Conservation (phyloP, 2,329 filamentous ascomycete genomes). For the Ustulina deusta region DNA sequence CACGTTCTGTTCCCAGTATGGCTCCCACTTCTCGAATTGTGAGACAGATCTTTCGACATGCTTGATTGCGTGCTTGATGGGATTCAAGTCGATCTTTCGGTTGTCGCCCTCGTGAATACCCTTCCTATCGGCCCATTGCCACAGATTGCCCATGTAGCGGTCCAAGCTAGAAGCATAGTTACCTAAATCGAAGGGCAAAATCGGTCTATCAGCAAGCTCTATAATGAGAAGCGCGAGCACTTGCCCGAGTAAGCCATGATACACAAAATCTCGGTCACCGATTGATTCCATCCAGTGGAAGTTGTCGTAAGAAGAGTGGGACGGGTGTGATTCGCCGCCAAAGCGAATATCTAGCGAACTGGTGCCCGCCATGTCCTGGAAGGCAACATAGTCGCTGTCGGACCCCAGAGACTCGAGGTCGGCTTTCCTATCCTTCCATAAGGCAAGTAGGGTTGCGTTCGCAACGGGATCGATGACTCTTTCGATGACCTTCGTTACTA, state of each 20-base stretch:
- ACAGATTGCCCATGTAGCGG: constrained; percentile 74
- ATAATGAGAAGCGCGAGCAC: constrained; percentile 85
- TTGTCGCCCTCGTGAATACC: constrained; percentile 55
- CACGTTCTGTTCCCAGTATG: constrained; percentile 79
- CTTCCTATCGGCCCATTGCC: constrained; percentile 71
- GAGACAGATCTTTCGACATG: constrained; percentile 70
- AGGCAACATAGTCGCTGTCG: constrained; percentile 86
- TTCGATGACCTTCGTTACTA: constrained; percentile 78
- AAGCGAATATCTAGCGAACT: constrained; percentile 91
- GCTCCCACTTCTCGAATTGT: constrained; percentile 80
- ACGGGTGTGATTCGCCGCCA: constrained; percentile 72
- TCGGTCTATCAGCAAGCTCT: constrained; percentile 82
- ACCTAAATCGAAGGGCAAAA: constrained; percentile 84
- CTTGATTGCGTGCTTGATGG: constrained; percentile 72
- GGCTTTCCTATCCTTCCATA: constrained; percentile 77
- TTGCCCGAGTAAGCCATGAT: constrained; percentile 83
- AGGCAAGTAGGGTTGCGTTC: constrained; percentile 77
- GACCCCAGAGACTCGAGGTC: constrained; percentile 77
- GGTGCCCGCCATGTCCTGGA: constrained; percentile 90
- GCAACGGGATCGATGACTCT: constrained; percentile 78
- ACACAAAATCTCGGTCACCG: constrained; percentile 84
- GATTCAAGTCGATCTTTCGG: constrained; percentile 63
- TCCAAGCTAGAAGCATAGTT: constrained; percentile 76
- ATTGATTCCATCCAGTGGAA: constrained; percentile 85
- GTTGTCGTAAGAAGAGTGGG: constrained; percentile 89